Percentiles rank a stretch among this genome's conserved stretches.
These are phyloP conservation scores for Elsinoe fawcettii DNA, from an alignment of 2,329 filamentous ascomycete species.

Conservation along the genomic window DNA sequence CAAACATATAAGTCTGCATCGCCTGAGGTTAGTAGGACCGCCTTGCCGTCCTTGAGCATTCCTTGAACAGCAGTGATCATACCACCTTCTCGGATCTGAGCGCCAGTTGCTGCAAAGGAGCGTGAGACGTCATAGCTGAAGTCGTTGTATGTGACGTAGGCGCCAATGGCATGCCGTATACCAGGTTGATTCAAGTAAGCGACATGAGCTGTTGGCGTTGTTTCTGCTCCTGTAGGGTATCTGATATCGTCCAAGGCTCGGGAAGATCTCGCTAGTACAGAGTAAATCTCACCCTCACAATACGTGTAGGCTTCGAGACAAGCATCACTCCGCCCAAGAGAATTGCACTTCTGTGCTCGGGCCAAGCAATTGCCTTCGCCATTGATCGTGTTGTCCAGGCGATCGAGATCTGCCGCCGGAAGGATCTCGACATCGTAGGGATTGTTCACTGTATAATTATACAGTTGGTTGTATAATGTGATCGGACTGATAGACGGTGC, in stretches of 20 bases:
- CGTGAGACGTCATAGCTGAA: slow-evolving; percentile 37
- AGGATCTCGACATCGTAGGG: slow-evolving; percentile 36
- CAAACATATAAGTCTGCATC: too few relatives aligned
- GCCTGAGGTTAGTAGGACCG: too few relatives aligned
- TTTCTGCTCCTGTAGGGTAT: slow-evolving; percentile 27
- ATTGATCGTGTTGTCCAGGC: slow-evolving; percentile 54
- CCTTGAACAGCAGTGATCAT: slow-evolving; percentile 16
- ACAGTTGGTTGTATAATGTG: too few relatives aligned
- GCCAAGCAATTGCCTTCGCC: slow-evolving; percentile 55
- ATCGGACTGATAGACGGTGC: slow-evolving; percentile 16
- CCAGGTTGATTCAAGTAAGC: slow-evolving; percentile 51
- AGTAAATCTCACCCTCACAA: slow-evolving; percentile 48
- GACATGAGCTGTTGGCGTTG: slow-evolving; percentile 44
- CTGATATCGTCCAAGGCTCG: slow-evolving; percentile 49
- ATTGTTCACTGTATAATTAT: too few relatives aligned
- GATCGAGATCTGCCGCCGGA: slow-evolving; percentile 42
- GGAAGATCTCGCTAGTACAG: slow-evolving; percentile 22
- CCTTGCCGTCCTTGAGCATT: too few relatives aligned
- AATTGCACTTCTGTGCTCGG: slow-evolving; percentile 48
- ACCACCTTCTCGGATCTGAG: slow-evolving; percentile 40
- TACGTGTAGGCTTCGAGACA: slow-evolving; percentile 50
- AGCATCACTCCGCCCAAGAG: slow-evolving; percentile 42
- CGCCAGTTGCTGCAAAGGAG: slow-evolving; percentile 43
- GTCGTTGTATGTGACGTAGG: slow-evolving; percentile 50
- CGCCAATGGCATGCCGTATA: slow-evolving; percentile 51